These are phyloP conservation scores for Globisporangium canariense DNA, from an alignment of 352 stramenopile genomes.

Conservation along the genomic window DNA sequence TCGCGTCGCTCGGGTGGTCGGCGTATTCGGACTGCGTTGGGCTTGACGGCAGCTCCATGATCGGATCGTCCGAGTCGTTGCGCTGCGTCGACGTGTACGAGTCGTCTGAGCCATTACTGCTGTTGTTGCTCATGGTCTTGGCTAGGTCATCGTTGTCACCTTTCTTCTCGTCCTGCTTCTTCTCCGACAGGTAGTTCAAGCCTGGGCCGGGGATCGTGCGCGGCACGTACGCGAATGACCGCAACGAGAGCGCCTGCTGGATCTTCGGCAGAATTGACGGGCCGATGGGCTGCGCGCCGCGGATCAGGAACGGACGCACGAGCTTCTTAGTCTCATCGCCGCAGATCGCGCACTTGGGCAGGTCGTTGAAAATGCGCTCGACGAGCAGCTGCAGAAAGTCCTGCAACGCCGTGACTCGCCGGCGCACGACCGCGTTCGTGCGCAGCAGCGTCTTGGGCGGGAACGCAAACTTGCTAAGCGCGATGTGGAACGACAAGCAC, in stretches of 20 bases:
- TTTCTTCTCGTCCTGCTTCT: not conserved
- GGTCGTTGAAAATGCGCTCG: slow-evolving; percentile 62
- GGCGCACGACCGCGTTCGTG: slow-evolving; percentile 68
- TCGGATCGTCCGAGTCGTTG: slow-evolving; percentile 42
- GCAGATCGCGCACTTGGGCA: slow-evolving; percentile 72
- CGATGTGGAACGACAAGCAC: slow-evolving; percentile 61
- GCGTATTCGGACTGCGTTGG: slow-evolving; percentile 39
- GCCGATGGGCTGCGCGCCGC: slow-evolving; percentile 71
- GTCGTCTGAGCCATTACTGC: slow-evolving; percentile 36
- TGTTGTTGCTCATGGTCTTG: slow-evolving; percentile 17
- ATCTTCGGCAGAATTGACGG: slow-evolving; percentile 71
- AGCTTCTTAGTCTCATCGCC: slow-evolving; percentile 65
- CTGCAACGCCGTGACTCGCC: slow-evolving; percentile 63
- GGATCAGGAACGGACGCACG: slow-evolving; percentile 72
- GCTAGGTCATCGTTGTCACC: not conserved
- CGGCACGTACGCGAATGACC: slow-evolving; percentile 57
- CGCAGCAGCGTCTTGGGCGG: slow-evolving; percentile 64
- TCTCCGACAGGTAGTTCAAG: not conserved
- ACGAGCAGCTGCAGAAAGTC: slow-evolving; percentile 74
- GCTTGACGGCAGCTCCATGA: slow-evolving; percentile 34
- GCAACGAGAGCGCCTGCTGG: slow-evolving; percentile 65
- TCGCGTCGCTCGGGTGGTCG: slow-evolving; percentile 7
- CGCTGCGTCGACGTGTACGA: slow-evolving; percentile 53
- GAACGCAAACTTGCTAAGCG: slow-evolving; percentile 61
- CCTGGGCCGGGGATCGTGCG: slow-evolving; percentile 24